These are phyloP conservation scores for Erodium trifolium DNA, from an alignment of 441 rosid species.

Conservation along the genomic window DNA sequence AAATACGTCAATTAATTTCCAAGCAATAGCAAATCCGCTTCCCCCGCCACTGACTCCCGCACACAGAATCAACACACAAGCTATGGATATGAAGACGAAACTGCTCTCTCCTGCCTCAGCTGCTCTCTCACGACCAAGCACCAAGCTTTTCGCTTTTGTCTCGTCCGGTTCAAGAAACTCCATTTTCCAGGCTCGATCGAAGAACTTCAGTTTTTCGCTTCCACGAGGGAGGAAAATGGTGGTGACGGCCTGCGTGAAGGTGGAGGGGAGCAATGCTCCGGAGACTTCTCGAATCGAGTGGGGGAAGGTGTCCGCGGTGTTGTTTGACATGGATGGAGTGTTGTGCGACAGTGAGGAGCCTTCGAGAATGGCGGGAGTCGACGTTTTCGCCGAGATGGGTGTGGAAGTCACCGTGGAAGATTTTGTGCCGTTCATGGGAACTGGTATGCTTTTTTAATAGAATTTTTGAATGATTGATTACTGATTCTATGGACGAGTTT, in stretches of 20 bases:
- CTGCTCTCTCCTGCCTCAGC: slow-evolving; percentile 1
- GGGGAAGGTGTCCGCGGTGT: slow-evolving; percentile 87
- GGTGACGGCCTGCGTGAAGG: slow-evolving; percentile 42
- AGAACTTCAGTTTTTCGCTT: slow-evolving; percentile 14
- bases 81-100: slow-evolving; percentile 39
- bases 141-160: slow-evolving; percentile 25
- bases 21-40: not conserved
- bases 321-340: slow-evolving; percentile 95
- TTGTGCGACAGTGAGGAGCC: slow-evolving; percentile 79
- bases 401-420: slow-evolving; percentile 70
- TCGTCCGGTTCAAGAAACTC: slow-evolving; percentile 22
- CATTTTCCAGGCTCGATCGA: slow-evolving; percentile 22
- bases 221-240: slow-evolving; percentile 20
- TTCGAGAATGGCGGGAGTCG: slow-evolving; percentile 82
- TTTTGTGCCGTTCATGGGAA: slow-evolving; percentile 85
- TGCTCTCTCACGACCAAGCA: slow-evolving; percentile 33
- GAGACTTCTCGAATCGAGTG: slow-evolving; percentile 27
- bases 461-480: not conserved
- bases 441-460: slow-evolving; percentile 31
- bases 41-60: not conserved
- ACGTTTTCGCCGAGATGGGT: slow-evolving; percentile 84
- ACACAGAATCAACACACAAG: slow-evolving; percentile 5
- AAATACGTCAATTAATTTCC: not conserved
- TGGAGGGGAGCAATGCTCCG: slow-evolving; percentile 22
- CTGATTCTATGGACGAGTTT: not conserved